Base-by-base conservation (phyloP, 108 stramenopile species). In the Stephanodiscus triporus region DNA sequence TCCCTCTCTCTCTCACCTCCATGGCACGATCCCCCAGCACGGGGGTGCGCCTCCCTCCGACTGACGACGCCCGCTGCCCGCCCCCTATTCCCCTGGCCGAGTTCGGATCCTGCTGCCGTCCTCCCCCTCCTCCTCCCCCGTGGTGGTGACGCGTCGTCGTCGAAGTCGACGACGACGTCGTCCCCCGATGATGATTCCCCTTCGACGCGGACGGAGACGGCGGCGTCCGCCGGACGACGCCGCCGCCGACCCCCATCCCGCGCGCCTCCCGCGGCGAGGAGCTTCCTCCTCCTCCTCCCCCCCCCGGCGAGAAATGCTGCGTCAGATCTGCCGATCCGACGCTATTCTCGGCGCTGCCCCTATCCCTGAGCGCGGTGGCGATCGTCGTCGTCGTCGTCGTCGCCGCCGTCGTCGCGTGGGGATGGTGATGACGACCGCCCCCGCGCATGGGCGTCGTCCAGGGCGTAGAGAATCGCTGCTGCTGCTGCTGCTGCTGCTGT, bases 261-360 rank as follows among this genome's bases (percentile, higher is more conserved):
- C 22, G 11, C 13, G n/a, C 29, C 27, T 37, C 27, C n/a, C 63
- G 14, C 16, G 17, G 16, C 40, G 30, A 23, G 45, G n/a, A n/a
- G 45, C 61, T 38, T 62, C 55, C 49, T 17, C 42, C 14, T 24
- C 32, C 32, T 64, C 32, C n/a, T 48, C 73, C 27, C 19, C 37
- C 42, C 10, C 30, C 27, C 40, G 40, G 11, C 7, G 40, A 40
- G 0, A 9, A n/a, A n/a, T n/a, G n/a, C n/a, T n/a, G 38, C 40
- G 50, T 14, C 23, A 53, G 73, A 53, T 76, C 72, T 17, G 78
- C 53, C 43, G 68, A 68, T 66, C 55, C 60, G 19, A 45, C 68
- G 38, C 67, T 50, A 70, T 81, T 81, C 59, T 81, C 80, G 34
- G 68, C 54, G 50, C 72, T 74, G n/a, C 80, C 73, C 13, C 80